Evolutionary conservation across 257 asterid genomes (phyloP).

Genomic region (Cordia subcordata): DNA sequence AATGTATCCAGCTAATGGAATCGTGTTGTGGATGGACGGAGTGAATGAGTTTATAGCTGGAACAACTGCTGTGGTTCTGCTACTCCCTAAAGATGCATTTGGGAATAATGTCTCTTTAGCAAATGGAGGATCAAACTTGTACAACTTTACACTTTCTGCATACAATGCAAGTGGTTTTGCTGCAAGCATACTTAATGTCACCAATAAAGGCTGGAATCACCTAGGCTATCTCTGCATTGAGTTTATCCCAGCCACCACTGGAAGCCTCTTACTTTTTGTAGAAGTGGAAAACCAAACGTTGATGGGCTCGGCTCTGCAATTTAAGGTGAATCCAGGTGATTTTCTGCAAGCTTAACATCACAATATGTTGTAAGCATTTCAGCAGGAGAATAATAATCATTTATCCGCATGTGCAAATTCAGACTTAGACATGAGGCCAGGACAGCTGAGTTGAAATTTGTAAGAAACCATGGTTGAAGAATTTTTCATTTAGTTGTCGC

Average conservation of each 20-base stretch:
- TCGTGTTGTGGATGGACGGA: constrained; percentile 57
- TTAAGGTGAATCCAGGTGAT: constrained; percentile 79
- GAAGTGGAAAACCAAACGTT: constrained; percentile 54
- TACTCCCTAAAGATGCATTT: constrained; percentile 86
- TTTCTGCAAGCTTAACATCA: neutral
- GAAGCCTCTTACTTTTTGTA: constrained; percentile 58
- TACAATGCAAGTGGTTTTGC: constrained; percentile 30
- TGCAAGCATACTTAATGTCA: constrained; percentile 36
- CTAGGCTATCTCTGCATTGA: constrained; percentile 49
- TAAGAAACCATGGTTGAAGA: too few species aligned
- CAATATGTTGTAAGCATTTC: too few species aligned
- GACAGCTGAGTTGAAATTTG: neutral
- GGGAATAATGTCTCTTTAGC: constrained; percentile 68
- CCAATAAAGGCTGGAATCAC: constrained; percentile 54
- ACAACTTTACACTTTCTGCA: constrained; percentile 40
- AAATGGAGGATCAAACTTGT: constrained; percentile 30
- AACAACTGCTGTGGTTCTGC: constrained; percentile 36
- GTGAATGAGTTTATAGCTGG: constrained; percentile 58
- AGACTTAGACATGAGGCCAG: neutral
- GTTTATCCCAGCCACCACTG: constrained; percentile 56
- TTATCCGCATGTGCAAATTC: neutral
- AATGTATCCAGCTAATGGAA: constrained; percentile 72
- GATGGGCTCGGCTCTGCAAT: constrained; percentile 55
- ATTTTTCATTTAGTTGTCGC: too few species aligned
- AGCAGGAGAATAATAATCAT: too few species aligned